Evolutionary conservation across 2,329 filamentous ascomycete species (phyloP).

Genomic region (Pyrenophora seminiperda): DNA sequence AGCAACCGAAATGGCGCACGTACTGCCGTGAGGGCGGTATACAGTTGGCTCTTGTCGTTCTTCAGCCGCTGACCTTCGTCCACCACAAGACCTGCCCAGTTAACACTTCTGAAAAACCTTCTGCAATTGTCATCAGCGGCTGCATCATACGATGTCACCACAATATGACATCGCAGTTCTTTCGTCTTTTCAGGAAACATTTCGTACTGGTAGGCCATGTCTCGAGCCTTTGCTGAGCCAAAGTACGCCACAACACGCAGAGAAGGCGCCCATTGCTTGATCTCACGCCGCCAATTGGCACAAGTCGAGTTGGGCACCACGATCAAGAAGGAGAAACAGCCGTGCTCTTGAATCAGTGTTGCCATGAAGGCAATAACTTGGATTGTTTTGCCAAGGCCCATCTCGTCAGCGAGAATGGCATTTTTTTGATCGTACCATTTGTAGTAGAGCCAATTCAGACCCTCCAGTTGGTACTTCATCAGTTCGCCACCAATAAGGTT

Average conservation of each 20-base stretch:
- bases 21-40: slow-evolving; percentile 73
- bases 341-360: slow-evolving; percentile 64
- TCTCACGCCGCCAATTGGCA: slow-evolving; percentile 96
- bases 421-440: slow-evolving; percentile 84
- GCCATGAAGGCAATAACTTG: slow-evolving; percentile 86
- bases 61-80: slow-evolving; percentile 96
- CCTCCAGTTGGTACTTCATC: slow-evolving; percentile 93
- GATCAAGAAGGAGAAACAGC: slow-evolving; percentile 89
- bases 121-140: slow-evolving; percentile 74
- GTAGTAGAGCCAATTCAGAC: slow-evolving; percentile 92
- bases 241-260: slow-evolving; percentile 92
- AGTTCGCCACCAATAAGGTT: slow-evolving; percentile 77
- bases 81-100: slow-evolving; percentile 87
- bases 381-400: slow-evolving; percentile 97
- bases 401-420: slow-evolving; percentile 92
- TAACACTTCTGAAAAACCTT: slow-evolving; percentile 69
- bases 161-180: slow-evolving; percentile 83
- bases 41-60: slow-evolving; percentile 85
- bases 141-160: slow-evolving; percentile 94
- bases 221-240: slow-evolving; percentile 74
- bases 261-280: slow-evolving; percentile 88
- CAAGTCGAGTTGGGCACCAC: slow-evolving; percentile 95
- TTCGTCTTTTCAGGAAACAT: slow-evolving; percentile 71
- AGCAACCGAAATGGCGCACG: slow-evolving; percentile 83
- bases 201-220: slow-evolving; percentile 80